Evolutionary conservation across 345 rosid genomes (phyloP).

Genomic region (Citrus unshiu): DNA sequence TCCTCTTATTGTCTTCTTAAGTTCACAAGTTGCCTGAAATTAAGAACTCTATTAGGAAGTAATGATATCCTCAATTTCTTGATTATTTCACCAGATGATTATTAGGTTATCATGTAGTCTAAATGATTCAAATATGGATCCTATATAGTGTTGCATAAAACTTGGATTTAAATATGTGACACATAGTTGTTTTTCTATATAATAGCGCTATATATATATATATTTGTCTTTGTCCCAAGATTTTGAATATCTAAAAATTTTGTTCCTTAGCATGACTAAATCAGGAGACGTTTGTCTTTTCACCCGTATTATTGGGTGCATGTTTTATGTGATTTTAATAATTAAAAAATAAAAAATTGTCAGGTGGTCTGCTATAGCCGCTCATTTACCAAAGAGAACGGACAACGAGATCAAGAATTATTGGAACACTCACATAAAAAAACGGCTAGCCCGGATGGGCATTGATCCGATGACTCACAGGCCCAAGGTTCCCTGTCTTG

Average conservation of each 20-base stretch:
- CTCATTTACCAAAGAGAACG: slow-evolving; percentile 38
- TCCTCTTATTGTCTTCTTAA: not conserved
- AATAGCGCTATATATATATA: too few species aligned
- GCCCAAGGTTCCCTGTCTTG: slow-evolving; percentile 9
- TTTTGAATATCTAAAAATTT: not conserved
- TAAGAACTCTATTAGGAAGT: too few species aligned
- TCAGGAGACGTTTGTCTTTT: not conserved
- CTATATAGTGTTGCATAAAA: too few species aligned
- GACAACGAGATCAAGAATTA: slow-evolving; percentile 60
- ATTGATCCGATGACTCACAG: slow-evolving; percentile 43
- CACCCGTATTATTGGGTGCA: not conserved
- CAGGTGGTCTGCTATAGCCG: slow-evolving; percentile 61
- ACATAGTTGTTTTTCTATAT: too few species aligned
- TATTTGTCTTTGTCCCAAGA: not conserved
- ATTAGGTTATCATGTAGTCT: too few species aligned
- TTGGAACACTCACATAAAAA: slow-evolving; percentile 60
- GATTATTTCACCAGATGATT: too few species aligned
- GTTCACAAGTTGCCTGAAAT: too few species aligned
- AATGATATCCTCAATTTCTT: too few species aligned
- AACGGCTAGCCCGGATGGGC: slow-evolving; percentile 36
- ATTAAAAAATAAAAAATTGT: too few species aligned
- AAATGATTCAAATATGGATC: too few species aligned
- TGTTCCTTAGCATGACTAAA: not conserved
- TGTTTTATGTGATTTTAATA: not conserved
- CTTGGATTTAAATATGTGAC: too few species aligned